Evolutionary conservation across 2,329 filamentous ascomycete genomes (phyloP).

Genomic region (Ophiostoma ips): DNA sequence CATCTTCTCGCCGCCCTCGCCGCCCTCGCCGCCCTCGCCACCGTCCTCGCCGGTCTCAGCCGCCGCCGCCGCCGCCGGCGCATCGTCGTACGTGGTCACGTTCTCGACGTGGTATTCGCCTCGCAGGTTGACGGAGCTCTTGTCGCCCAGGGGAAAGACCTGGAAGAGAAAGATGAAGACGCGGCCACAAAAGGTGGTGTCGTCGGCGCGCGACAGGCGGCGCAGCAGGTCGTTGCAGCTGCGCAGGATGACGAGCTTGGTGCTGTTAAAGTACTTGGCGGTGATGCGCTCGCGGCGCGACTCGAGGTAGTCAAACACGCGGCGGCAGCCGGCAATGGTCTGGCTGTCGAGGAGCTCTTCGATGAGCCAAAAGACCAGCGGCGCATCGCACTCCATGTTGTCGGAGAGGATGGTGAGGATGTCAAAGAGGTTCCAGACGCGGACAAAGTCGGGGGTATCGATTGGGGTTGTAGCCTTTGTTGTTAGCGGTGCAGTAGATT

Average conservation of each 20-base stretch:
- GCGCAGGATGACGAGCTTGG: constrained; percentile 78
- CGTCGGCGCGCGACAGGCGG: constrained; percentile 84
- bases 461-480: constrained; percentile 54
- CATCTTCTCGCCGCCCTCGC: constrained; percentile 15
- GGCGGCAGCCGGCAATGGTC: constrained; percentile 80
- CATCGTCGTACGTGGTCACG: constrained; percentile 67
- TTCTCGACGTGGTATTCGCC: constrained; percentile 96
- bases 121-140: constrained; percentile 89
- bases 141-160: constrained; percentile 90
- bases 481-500: constrained; percentile 20
- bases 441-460: constrained; percentile 61
- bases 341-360: constrained; percentile 95
- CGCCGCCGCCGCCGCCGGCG: constrained; percentile 14
- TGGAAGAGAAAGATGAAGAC: constrained; percentile 99
- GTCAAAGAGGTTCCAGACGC: constrained; percentile 88
- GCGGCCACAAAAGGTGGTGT: constrained; percentile 91
- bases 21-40: constrained; percentile 14
- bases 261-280: constrained; percentile 64
- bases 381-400: constrained; percentile 61
- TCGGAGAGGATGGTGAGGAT: constrained; percentile 82
- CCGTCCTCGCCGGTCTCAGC: constrained; percentile 10
- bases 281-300: constrained; percentile 82
- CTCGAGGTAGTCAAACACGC: constrained; percentile 88
- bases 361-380: constrained; percentile 75
- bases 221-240: constrained; percentile 93